Conservation (phyloP, 2,329 filamentous ascomycete species). For the Aspergillus thermomutatus region DNA sequence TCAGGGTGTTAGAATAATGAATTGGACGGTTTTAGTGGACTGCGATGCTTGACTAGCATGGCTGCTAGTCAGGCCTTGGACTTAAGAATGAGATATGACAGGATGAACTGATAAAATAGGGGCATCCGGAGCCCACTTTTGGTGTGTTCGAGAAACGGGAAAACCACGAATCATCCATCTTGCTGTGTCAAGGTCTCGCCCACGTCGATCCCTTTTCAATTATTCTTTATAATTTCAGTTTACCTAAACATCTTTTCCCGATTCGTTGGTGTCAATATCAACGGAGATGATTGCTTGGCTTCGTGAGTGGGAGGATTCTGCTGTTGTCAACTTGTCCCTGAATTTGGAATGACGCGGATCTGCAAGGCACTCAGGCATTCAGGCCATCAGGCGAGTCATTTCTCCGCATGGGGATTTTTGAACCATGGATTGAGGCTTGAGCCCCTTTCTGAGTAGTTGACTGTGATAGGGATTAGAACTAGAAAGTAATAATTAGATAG, state of each 20-base stretch:
- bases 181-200: constrained; percentile 17
- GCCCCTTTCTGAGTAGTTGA: not conserved
- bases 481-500: not conserved
- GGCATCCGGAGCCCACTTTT: constrained; percentile 19
- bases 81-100: not conserved
- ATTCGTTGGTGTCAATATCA: not conserved
- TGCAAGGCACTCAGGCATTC: not conserved
- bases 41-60: not conserved
- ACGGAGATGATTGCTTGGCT: not conserved
- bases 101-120: not conserved
- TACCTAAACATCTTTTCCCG: no score
- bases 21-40: not conserved
- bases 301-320: constrained; percentile 1
- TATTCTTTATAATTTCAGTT: not conserved
- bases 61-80: not conserved
- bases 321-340: not conserved
- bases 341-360: not conserved
- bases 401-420: not conserved
- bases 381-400: not conserved
- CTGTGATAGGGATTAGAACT: no score
- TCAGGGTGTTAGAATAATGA: not conserved
- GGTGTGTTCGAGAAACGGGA: not conserved
- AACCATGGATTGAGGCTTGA: no score
- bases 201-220: constrained; percentile 26
- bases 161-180: not conserved